A percentile compares a stretch with the other conserved stretches of the same genome.
Conservation (phyloP, 2,329 filamentous ascomycete genomes). For the Talaromyces sp. region DNA sequence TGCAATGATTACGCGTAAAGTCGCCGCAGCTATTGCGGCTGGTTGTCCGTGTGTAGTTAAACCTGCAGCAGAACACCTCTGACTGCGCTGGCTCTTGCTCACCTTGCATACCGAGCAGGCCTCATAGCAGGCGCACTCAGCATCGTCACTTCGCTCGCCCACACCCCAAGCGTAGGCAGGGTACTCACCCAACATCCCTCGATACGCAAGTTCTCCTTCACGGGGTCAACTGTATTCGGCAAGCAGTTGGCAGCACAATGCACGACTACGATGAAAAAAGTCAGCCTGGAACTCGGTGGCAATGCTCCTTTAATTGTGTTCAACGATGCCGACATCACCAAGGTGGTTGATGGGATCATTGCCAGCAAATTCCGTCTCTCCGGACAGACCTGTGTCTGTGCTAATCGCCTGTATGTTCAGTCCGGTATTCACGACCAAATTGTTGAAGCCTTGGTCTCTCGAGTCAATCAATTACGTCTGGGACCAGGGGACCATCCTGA, state of each 20-base stretch:
- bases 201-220: slow-evolving; percentile 68
- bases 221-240: slow-evolving; percentile 22
- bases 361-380: slow-evolving; percentile 7
- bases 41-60: slow-evolving; percentile 14
- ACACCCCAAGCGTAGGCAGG: background rate
- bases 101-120: slow-evolving; percentile 12
- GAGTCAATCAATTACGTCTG: too few relatives aligned
- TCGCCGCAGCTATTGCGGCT: slow-evolving; percentile 21
- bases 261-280: too few relatives aligned
- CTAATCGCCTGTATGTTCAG: slow-evolving; percentile 4
- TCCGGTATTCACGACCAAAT: too few relatives aligned
- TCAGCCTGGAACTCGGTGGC: slow-evolving; percentile 33
- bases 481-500: too few relatives aligned
- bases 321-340: slow-evolving; percentile 35
- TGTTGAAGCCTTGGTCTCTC: too few relatives aligned
- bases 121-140: slow-evolving; percentile 2
- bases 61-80: slow-evolving; percentile 76
- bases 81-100: slow-evolving; percentile 61
- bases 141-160: background rate
- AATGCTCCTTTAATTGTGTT: slow-evolving; percentile 39
- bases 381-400: slow-evolving; percentile 23
- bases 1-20: slow-evolving; percentile 16
- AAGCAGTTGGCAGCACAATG: slow-evolving; percentile 17
- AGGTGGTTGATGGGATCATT: slow-evolving; percentile 15
- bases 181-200: slow-evolving; percentile 76